phyloP scores from a whole-genome alignment of 768 basidiomycete genomes.

The Tricholoma bakamatsutake region DNA sequence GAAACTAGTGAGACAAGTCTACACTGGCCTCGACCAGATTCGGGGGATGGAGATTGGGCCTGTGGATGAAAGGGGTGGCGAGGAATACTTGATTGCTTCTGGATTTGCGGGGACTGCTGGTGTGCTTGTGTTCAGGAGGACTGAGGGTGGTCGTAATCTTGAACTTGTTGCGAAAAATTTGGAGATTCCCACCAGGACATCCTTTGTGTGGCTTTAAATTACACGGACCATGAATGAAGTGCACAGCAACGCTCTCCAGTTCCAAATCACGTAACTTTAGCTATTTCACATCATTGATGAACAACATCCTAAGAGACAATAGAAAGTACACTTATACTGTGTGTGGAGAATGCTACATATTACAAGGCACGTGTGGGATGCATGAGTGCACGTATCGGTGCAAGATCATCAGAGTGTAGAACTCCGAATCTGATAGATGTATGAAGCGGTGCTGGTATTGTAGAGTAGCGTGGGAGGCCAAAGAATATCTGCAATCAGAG shows the following conservation, averaged over 20 bases:
- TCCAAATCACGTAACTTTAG: too few species aligned
- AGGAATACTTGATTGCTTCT: slow-evolving; percentile 47
- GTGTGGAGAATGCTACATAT: background rate
- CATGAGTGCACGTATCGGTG: background rate
- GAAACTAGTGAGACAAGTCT: slow-evolving; percentile 41
- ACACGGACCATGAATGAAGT: background rate
- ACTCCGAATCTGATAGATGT: background rate
- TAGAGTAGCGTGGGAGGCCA: background rate
- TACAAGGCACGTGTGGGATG: background rate
- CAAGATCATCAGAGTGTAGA: background rate
- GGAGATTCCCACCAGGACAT: slow-evolving; percentile 42
- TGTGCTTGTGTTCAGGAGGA: slow-evolving; percentile 46
- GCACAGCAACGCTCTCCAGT: too few species aligned
- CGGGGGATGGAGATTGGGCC: slow-evolving; percentile 61
- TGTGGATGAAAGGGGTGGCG: slow-evolving; percentile 37
- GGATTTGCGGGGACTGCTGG: slow-evolving; percentile 49
- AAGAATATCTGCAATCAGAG: background rate
- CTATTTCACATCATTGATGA: too few species aligned
- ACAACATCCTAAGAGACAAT: background rate
- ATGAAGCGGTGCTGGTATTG: background rate
- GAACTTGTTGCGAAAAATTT: slow-evolving; percentile 46
- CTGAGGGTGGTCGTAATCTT: slow-evolving; percentile 44
- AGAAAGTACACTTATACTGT: background rate
- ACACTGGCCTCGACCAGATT: slow-evolving; percentile 58
- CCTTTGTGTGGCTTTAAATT: slow-evolving; percentile 42